Percentiles rank a stretch among this genome's conserved stretches.
These are phyloP conservation scores for Lithohypha guttulata DNA, from an alignment of 2,329 filamentous ascomycete species.

Conservation along the genomic window DNA sequence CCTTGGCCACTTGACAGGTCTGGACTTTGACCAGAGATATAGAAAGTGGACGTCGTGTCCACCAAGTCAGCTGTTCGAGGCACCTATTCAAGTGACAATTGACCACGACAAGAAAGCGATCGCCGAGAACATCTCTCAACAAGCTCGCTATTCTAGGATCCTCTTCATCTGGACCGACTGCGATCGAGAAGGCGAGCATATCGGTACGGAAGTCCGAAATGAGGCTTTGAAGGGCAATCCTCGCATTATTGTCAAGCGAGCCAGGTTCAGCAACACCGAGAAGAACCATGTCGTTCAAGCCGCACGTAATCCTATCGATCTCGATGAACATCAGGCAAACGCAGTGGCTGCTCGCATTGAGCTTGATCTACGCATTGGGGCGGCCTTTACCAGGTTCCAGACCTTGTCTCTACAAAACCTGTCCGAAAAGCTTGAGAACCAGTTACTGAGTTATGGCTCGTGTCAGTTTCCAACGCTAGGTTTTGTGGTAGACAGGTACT, in stretches of 20 bases:
- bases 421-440: constrained; percentile 53
- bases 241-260: constrained; percentile 68
- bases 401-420: constrained; percentile 66
- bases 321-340: constrained; percentile 78
- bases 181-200: constrained; percentile 93
- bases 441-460: constrained; percentile 75
- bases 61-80: constrained; percentile 69
- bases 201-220: constrained; percentile 78
- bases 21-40: constrained; percentile 65
- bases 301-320: constrained; percentile 60
- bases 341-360: constrained; percentile 85
- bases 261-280: constrained; percentile 93
- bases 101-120: constrained; percentile 68
- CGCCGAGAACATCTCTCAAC: constrained; percentile 70
- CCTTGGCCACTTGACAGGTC: constrained; percentile 70
- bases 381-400: constrained; percentile 80
- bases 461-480: constrained; percentile 96
- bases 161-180: constrained; percentile 99
- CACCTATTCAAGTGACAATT: constrained; percentile 59
- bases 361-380: constrained; percentile 83
- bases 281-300: constrained; percentile 79
- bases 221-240: constrained; percentile 66
- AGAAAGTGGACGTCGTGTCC: constrained; percentile 73
- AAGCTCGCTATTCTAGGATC: constrained; percentile 61
- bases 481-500: constrained; percentile 93